Conservation (phyloP, 2,329 filamentous ascomycete genomes). For the Xylariaceae sp. region DNA sequence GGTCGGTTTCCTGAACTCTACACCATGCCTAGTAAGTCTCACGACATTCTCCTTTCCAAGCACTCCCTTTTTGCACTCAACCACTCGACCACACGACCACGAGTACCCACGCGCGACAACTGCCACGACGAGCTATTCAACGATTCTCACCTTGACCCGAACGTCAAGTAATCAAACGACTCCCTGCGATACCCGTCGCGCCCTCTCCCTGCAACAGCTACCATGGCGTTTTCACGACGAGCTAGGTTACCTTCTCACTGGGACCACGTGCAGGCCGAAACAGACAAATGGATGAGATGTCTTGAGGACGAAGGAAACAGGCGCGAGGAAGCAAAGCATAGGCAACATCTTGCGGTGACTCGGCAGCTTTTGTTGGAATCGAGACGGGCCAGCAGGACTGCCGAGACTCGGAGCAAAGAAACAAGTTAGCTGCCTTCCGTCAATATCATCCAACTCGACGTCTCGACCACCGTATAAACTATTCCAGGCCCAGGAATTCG, state of each 20-base stretch:
- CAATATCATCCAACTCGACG: neutral
- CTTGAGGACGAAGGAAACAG: neutral
- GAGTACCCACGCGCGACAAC: slow-evolving; percentile 6
- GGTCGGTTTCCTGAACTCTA: slow-evolving; percentile 11
- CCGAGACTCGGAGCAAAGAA: neutral
- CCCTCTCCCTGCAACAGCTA: neutral
- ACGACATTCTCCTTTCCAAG: neutral
- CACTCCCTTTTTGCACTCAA: neutral
- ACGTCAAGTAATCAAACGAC: slow-evolving; percentile 3
- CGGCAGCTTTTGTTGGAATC: neutral
- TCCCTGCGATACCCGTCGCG: neutral
- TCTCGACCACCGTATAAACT: neutral
- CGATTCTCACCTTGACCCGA: neutral
- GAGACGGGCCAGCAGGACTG: neutral
- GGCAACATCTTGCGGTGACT: neutral
- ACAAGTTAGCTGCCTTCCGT: neutral
- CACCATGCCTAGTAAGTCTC: slow-evolving; percentile 42
- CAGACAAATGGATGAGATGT: too few species aligned
- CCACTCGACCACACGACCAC: neutral
- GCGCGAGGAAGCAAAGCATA: neutral
- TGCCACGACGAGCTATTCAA: neutral
- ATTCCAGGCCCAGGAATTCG: neutral
- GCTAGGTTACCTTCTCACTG: neutral
- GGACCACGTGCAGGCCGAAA: too few species aligned
- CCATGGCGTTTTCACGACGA: neutral